Base-by-base conservation (phyloP, 192 early-diverging fungal genomes). In the Gaertneriomyces sp. region DNA sequence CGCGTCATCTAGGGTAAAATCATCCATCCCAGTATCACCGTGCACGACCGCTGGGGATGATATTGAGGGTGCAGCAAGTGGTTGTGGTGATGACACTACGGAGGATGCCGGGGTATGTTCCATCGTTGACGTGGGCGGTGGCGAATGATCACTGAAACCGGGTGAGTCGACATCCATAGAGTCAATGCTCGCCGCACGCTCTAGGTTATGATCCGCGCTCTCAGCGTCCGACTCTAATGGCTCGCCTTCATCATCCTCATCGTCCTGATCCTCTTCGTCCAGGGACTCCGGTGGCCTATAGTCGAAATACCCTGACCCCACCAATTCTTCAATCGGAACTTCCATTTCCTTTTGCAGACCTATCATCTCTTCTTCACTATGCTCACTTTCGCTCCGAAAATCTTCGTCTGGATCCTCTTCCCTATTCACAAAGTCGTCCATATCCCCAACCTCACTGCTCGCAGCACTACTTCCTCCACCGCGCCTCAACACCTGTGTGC, bases 331-430 rank as follows among this genome's bases (percentile, higher is more conserved):
- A 16, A 73, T 12, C 51, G 65, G 66, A n/a, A 69, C 51, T 7
- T 89, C 81, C 74, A 84, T 80, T 45, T 92, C 91, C 9, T 65
- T 79, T 40, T 71, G 64, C 40, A 92, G 72, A 19, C 76, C 64
- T 7, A 70, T 69, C 12, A 72, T 69, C 55, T 76, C 76, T 45
- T 75, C 70, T 42, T 73, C 57, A 40, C 61, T 65, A n/a, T 70
- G 71, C 41, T 46, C 14, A 58, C 70, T 51, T 47, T 61, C 33
- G 12, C 42, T 7, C 63, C 72, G 46, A 3, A 49, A n/a, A 49
- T 49, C 54, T 20, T 16, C 11, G 25, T 55, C 54, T 9, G 63
- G 33, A 16, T 57, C 54, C 9, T 45, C 42, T 6, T 54, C 63
- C 54, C 33, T 41, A 44, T 65, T 45, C 16, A 11, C 54, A 65